phyloP scores from a whole-genome alignment of 75 land plant genomes.

The Pseudotsuga menziesii region DNA sequence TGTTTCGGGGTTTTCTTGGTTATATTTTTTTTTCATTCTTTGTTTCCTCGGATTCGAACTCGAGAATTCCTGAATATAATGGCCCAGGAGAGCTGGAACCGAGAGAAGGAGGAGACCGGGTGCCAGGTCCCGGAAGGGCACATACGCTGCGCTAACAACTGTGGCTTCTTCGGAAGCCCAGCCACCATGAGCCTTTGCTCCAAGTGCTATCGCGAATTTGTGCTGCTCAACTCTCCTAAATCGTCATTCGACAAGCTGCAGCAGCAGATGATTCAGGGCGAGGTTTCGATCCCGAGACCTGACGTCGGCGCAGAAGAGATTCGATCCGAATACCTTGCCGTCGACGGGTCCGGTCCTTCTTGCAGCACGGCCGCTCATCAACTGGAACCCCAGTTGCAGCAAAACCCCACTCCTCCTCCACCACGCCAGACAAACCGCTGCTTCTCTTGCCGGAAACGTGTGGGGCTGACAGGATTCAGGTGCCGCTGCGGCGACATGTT shows the following conservation, averaged over 20 bases:
- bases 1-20: neutral
- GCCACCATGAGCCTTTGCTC: slow-evolving; percentile 59
- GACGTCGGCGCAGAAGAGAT: neutral
- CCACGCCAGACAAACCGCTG: slow-evolving; percentile 22
- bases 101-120: slow-evolving; percentile 34
- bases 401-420: neutral
- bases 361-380: neutral
- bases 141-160: slow-evolving; percentile 46
- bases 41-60: neutral
- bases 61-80: neutral
- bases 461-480: slow-evolving; percentile 47
- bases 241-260: slow-evolving; percentile 6
- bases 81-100: slow-evolving; percentile 17
- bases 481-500: slow-evolving; percentile 49
- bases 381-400: neutral
- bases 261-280: slow-evolving; percentile 24
- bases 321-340: neutral
- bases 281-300: slow-evolving; percentile 18
- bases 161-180: slow-evolving; percentile 64
- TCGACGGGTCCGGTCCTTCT: neutral
- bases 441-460: slow-evolving; percentile 29
- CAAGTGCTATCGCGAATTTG: slow-evolving; percentile 45
- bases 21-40: neutral
- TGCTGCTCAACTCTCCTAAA: neutral
- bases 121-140: slow-evolving; percentile 43